Conservation (phyloP, 805 yeast species). For the Starmerella ratchasimensis region DNA sequence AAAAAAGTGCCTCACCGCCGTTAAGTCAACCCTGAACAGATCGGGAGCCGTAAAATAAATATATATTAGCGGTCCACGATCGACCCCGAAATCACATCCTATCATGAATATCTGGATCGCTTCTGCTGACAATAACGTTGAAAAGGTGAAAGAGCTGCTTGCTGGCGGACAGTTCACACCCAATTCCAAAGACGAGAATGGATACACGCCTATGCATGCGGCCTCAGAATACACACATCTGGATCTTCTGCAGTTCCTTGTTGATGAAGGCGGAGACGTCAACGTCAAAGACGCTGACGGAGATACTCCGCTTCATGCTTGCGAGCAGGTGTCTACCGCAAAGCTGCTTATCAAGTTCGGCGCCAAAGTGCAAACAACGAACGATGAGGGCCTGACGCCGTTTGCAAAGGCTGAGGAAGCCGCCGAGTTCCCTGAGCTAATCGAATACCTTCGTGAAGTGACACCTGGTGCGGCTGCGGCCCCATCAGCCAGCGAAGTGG, state of each 20-base stretch:
- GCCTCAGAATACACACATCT: constrained; percentile 86
- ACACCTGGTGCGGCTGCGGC: constrained; percentile 33
- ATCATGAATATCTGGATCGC: constrained; percentile 87
- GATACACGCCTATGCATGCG: constrained; percentile 95
- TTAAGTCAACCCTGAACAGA: too few relatives aligned
- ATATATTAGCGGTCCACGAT: too few relatives aligned
- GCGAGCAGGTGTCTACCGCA: constrained; percentile 58
- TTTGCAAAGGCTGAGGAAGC: constrained; percentile 66
- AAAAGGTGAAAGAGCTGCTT: constrained; percentile 44
- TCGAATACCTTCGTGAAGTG: constrained; percentile 43
- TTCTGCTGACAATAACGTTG: constrained; percentile 68
- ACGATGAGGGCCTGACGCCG: constrained; percentile 64
- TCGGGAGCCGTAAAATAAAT: too few relatives aligned
- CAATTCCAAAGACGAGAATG: constrained; percentile 74
- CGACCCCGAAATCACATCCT: too few relatives aligned
- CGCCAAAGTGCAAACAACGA: constrained; percentile 52
- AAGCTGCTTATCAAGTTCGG: constrained; percentile 48
- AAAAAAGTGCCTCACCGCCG: too few relatives aligned
- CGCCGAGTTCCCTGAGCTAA: constrained; percentile 62
- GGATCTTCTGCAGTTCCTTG: constrained; percentile 47
- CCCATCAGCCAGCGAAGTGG: constrained; percentile 9
- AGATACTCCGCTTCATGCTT: constrained; percentile 89
- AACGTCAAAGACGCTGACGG: constrained; percentile 80
- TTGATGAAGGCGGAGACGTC: constrained; percentile 58
- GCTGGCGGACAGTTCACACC: constrained; percentile 42